These are phyloP conservation scores for Puya raimondii DNA, from an alignment of 176 grass and related monocot genomes.

Conservation along the genomic window DNA sequence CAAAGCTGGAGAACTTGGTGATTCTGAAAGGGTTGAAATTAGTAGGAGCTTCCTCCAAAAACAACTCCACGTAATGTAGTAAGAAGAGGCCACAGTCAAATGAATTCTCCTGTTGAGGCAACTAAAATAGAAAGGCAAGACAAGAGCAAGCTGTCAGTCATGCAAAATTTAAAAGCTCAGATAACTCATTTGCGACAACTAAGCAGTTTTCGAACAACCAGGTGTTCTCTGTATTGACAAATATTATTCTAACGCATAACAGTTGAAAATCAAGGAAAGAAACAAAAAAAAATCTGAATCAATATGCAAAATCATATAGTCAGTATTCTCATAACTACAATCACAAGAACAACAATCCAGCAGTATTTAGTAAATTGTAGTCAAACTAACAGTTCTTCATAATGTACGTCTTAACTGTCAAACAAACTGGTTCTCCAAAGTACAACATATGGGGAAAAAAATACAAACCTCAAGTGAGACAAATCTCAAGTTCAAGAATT, in stretches of 20 bases:
- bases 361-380: too few relatives aligned
- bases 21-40: slow-evolving; percentile 67
- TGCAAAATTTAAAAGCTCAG: not conserved
- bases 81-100: slow-evolving; percentile 94
- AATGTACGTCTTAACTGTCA: too few relatives aligned
- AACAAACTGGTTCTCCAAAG: too few relatives aligned
- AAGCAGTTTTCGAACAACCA: not conserved
- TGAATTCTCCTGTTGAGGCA: slow-evolving; percentile 97
- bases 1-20: slow-evolving; percentile 52
- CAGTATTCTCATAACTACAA: too few relatives aligned
- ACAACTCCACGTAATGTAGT: slow-evolving; percentile 84
- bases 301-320: slow-evolving; percentile 5
- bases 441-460: slow-evolving; percentile 14
- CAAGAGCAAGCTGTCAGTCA: slow-evolving; percentile 1
- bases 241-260: not conserved
- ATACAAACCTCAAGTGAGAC: slow-evolving; percentile 80
- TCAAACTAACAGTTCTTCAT: too few relatives aligned
- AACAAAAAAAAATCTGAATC: not conserved
- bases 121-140: slow-evolving; percentile 39
- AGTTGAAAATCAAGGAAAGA: not conserved
- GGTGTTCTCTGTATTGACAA: not conserved
- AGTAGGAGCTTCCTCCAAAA: slow-evolving; percentile 71
- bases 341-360: too few relatives aligned
- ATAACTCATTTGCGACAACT: not conserved
- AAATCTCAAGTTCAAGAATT: slow-evolving; percentile 87